A percentile compares a stretch with the other conserved stretches of the same genome.
These are phyloP conservation scores for Pythium utonaiense DNA, from an alignment of 352 stramenopile species.

Conservation along the genomic window DNA sequence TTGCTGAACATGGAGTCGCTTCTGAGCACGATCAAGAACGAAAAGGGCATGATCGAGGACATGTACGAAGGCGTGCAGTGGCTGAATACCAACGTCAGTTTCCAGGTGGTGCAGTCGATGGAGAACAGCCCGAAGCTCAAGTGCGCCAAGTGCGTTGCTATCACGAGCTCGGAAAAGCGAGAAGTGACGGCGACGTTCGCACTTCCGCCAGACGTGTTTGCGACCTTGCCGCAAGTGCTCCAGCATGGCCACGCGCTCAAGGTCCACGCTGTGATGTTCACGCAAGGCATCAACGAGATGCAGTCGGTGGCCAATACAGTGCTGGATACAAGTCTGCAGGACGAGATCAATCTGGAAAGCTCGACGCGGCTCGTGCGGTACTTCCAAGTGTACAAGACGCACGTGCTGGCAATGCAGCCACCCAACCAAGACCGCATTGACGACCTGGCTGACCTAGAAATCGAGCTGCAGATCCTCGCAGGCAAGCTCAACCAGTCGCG, in stretches of 20 bases:
- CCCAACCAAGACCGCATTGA: conserved; percentile 20
- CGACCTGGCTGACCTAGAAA: conserved; percentile 47
- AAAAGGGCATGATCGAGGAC: conserved; percentile 96
- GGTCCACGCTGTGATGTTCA: conserved; percentile 80
- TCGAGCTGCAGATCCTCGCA: conserved; percentile 53
- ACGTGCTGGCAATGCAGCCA: conserved; percentile 30
- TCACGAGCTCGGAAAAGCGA: conserved; percentile 46
- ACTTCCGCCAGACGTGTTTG: conserved; percentile 52
- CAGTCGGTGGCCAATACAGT: conserved; percentile 90
- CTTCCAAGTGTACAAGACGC: conserved; percentile 71
- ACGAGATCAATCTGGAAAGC: conserved; percentile 84
- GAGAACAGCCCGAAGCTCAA: conserved; percentile 47
- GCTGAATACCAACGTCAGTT: conserved; percentile 73
- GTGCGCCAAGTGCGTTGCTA: conserved; percentile 75
- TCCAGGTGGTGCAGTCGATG: conserved; percentile 66
- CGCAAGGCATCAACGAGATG: conserved; percentile 93
- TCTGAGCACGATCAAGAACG: conserved; percentile 90
- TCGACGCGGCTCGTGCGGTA: conserved; percentile 64
- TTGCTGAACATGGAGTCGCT: conserved; percentile 94
- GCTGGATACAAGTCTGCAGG: conserved; percentile 76
- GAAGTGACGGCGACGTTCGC: conserved; percentile 73
- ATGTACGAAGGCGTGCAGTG: conserved; percentile 85
- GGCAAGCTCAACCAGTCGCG: conserved; percentile 50
- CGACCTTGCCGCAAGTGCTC: conserved; percentile 51
- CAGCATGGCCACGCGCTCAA: conserved; percentile 71